Evolutionary conservation across 768 basidiomycete genomes (phyloP).

Genomic region (Podaxis mareebaensis): DNA sequence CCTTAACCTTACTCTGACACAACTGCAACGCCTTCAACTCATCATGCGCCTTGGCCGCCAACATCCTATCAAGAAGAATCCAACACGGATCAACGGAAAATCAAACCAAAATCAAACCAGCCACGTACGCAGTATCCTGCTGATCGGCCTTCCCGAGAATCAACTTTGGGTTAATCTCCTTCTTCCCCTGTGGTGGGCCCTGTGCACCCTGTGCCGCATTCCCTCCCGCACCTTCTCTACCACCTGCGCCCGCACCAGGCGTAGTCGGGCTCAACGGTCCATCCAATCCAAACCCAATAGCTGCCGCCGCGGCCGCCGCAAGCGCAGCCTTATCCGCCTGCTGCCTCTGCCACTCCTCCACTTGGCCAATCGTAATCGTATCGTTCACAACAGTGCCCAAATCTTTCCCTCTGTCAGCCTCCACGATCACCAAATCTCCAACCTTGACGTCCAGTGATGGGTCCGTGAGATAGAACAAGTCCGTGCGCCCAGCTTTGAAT

Average conservation of each 20-base stretch:
- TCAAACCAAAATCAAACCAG: conserved; percentile 8
- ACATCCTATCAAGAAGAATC: conserved; percentile 43
- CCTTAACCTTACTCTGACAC: conserved; percentile 88
- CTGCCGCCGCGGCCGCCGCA: conserved; percentile 37
- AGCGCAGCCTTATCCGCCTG: conserved; percentile 62
- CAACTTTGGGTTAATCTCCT: conserved; percentile 96
- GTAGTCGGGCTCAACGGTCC: conserved; percentile 40
- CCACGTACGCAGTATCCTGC: conserved; percentile 73
- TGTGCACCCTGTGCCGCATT: conserved; percentile 25
- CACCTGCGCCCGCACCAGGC: conserved; percentile 36
- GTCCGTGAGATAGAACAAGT: conserved; percentile 90
- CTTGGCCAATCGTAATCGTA: conserved; percentile 85
- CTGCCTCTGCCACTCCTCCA: conserved; percentile 86
- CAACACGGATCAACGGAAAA: neutral
- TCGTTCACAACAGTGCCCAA: conserved; percentile 91
- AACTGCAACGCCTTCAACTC: conserved; percentile 90
- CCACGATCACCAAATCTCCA: conserved; percentile 94
- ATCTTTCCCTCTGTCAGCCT: conserved; percentile 94
- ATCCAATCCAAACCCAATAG: conserved; percentile 30
- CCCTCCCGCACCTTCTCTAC: conserved; percentile 31
- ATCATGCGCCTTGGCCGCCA: conserved; percentile 84
- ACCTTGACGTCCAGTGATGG: conserved; percentile 60
- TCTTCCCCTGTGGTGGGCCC: conserved; percentile 49
- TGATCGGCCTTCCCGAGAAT: conserved; percentile 87
- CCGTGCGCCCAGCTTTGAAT: conserved; percentile 96